A percentile compares a stretch with the other conserved stretches of the same genome.
These are phyloP conservation scores for Boechera divaricarpa DNA, from an alignment of 345 rosid genomes.

Conservation along the genomic window DNA sequence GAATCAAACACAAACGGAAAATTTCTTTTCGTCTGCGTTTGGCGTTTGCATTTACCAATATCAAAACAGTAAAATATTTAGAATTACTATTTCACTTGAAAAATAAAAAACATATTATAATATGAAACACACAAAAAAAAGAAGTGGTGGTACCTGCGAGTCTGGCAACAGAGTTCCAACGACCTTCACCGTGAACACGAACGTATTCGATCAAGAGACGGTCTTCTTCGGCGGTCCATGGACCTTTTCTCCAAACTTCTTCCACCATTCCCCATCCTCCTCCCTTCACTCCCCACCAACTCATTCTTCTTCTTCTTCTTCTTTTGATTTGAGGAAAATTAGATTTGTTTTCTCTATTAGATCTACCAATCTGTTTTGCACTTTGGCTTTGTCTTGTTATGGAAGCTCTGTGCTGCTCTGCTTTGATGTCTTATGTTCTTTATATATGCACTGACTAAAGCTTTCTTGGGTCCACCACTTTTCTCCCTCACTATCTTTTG, in stretches of 20 bases:
- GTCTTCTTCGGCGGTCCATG: slow-evolving; percentile 90
- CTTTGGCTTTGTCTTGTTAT: slow-evolving; percentile 21
- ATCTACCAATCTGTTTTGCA: background rate
- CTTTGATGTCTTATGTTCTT: slow-evolving; percentile 48
- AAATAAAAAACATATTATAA: background rate
- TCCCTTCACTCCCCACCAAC: slow-evolving; percentile 34
- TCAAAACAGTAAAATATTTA: too few relatives aligned
- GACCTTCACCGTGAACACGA: slow-evolving; percentile 73
- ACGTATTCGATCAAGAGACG: slow-evolving; percentile 70
- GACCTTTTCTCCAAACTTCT: slow-evolving; percentile 86
- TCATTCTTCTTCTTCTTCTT: slow-evolving; percentile 45
- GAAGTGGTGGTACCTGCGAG: slow-evolving; percentile 55
- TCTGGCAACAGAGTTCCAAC: slow-evolving; percentile 93
- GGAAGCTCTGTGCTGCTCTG: slow-evolving; percentile 29
- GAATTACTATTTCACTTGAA: too few relatives aligned
- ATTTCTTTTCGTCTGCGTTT: too few relatives aligned
- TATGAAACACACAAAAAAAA: background rate
- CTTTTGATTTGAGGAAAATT: background rate
- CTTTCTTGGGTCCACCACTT: slow-evolving; percentile 24
- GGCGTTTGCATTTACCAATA: too few relatives aligned
- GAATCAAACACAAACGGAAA: too few relatives aligned
- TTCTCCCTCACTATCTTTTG: slow-evolving; percentile 43
- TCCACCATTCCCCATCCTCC: slow-evolving; percentile 55
- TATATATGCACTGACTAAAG: slow-evolving; percentile 36
- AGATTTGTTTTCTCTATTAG: background rate